These are phyloP conservation scores for Citrullus mucosospermus DNA, from an alignment of 306 rosid species.

Conservation along the genomic window DNA sequence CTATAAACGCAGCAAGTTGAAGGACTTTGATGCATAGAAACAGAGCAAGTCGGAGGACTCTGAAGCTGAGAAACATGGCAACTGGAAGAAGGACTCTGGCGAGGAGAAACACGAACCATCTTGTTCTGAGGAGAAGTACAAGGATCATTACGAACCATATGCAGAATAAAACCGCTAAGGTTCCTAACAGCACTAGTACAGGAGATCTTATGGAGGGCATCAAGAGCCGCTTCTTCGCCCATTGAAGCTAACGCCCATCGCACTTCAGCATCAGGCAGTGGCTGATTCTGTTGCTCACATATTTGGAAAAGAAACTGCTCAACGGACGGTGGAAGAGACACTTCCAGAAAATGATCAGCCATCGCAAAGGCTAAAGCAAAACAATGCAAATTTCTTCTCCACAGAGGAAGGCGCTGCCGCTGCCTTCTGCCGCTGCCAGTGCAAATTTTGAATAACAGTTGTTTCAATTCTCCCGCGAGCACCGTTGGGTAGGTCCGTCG, in stretches of 20 bases:
- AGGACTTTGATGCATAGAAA: neutral
- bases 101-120: neutral
- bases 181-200: neutral
- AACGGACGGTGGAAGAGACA: constrained; percentile 14
- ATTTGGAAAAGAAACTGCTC: constrained; percentile 8
- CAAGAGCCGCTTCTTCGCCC: constrained; percentile 18
- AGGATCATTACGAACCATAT: constrained; percentile 1
- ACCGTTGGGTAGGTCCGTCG: neutral
- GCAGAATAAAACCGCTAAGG: constrained; percentile 11
- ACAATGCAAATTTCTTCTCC: neutral
- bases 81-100: neutral
- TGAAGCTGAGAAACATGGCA: neutral
- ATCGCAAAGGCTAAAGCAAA: neutral
- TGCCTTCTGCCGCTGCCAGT: too few species aligned
- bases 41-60: neutral
- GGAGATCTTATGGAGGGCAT: neutral
- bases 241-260: constrained; percentile 4
- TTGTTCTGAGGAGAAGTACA: neutral
- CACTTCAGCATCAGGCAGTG: neutral
- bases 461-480: neutral
- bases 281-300: constrained; percentile 7
- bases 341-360: neutral
- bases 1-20: neutral
- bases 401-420: neutral
- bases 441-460: neutral